Percentiles rank a stretch among this genome's conserved stretches.
phyloP scores from a whole-genome alignment of 2,329 filamentous ascomycete species.

The Diaporthe eres region DNA sequence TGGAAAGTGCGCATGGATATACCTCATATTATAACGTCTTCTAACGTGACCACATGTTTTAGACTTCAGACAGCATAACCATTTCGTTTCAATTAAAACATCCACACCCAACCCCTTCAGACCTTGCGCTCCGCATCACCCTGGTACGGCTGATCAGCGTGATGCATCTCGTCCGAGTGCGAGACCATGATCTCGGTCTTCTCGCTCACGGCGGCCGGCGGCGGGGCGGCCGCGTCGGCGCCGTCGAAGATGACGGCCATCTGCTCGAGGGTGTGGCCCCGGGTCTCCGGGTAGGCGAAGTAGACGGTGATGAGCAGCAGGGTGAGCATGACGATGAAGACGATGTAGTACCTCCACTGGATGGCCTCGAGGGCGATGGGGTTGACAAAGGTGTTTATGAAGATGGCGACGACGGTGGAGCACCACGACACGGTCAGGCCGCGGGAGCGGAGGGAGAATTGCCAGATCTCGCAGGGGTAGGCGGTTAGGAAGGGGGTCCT shows the following conservation, averaged over 20 bases:
- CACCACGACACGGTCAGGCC: slow-evolving; percentile 53
- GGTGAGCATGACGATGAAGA: slow-evolving; percentile 43
- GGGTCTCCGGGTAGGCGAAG: slow-evolving; percentile 43
- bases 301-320: slow-evolving; percentile 39
- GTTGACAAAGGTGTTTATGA: slow-evolving; percentile 44
- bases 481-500: slow-evolving; percentile 49
- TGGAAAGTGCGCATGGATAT: no score
- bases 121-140: no score
- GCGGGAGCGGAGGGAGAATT: slow-evolving; percentile 63
- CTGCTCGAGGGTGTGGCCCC: slow-evolving; percentile 34
- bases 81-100: no score
- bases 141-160: no score
- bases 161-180: background rate
- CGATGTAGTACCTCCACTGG: slow-evolving; percentile 46
- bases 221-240: slow-evolving; percentile 17
- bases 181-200: slow-evolving; percentile 15
- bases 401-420: slow-evolving; percentile 33
- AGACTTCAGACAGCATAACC: no score
- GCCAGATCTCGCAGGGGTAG: slow-evolving; percentile 63
- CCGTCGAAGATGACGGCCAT: slow-evolving; percentile 34
- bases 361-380: slow-evolving; percentile 43
- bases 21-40: no score
- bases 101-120: no score
- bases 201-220: background rate
- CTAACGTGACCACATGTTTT: no score